A percentile compares a stretch with the other conserved stretches of the same genome.
These are phyloP conservation scores for Tripterygium wilfordii DNA, from an alignment of 177 flowering plant species.

Conservation along the genomic window DNA sequence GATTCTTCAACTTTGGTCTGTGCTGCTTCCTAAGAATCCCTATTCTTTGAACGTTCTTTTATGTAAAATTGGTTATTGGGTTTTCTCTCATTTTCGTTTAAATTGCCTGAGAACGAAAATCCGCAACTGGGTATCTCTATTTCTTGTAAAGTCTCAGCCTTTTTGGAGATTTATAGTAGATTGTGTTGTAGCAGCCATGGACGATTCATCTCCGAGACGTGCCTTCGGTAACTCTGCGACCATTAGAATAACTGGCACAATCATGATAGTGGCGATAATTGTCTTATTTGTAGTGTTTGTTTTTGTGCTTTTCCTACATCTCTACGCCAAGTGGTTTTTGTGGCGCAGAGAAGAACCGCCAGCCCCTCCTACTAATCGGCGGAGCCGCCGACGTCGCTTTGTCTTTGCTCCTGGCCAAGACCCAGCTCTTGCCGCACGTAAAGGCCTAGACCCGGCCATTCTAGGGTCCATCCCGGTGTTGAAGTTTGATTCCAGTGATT, in stretches of 20 bases:
- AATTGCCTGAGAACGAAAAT: no score
- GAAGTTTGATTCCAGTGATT: constrained; percentile 25
- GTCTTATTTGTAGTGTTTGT: constrained; percentile 49
- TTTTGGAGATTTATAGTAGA: no score
- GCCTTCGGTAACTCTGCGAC: constrained; percentile 15
- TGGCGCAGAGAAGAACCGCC: constrained; percentile 25
- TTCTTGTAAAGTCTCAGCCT: no score
- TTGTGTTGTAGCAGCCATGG: no score
- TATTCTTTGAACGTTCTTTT: no score
- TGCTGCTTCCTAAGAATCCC: no score
- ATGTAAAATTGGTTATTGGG: no score
- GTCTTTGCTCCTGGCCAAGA: constrained; percentile 40
- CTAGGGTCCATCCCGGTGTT: constrained; percentile 49
- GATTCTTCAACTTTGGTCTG: no score
- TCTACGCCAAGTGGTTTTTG: constrained; percentile 45
- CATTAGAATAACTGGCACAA: constrained; percentile 35
- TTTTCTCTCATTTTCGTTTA: no score
- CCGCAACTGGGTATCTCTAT: no score
- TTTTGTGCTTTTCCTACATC: constrained; percentile 50
- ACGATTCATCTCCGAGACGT: no score
- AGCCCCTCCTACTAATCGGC: not conserved
- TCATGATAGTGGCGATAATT: constrained; percentile 47
- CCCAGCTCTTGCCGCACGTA: constrained; percentile 12
- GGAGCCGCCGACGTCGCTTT: constrained; percentile 42
- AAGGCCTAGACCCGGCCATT: constrained; percentile 47